These are phyloP conservation scores for Ramaria sp. DNA, from an alignment of 768 basidiomycete species.

Conservation along the genomic window DNA sequence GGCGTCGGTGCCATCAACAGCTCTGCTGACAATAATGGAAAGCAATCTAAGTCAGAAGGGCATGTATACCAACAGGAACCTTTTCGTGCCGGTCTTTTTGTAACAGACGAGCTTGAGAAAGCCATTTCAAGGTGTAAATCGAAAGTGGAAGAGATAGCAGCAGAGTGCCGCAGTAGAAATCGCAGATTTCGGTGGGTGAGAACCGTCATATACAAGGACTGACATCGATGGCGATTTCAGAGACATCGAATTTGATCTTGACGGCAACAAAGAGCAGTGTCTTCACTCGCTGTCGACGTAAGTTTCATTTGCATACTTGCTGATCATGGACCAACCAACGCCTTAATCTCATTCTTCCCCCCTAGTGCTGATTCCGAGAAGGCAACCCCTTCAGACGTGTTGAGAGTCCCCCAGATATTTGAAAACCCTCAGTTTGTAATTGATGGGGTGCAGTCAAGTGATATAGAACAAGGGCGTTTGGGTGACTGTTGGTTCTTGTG, in stretches of 20 bases:
- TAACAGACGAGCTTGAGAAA: slow-evolving; percentile 35
- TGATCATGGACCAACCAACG: background rate
- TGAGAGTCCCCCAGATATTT: slow-evolving; percentile 41
- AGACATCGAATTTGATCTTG: slow-evolving; percentile 47
- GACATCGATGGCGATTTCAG: slow-evolving; percentile 18
- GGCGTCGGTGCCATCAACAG: background rate
- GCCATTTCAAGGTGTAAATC: slow-evolving; percentile 36
- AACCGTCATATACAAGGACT: background rate
- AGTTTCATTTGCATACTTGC: background rate
- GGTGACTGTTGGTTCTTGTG: slow-evolving; percentile 48
- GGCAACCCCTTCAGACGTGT: slow-evolving; percentile 29
- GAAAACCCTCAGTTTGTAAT: slow-evolving; percentile 40
- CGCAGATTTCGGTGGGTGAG: slow-evolving; percentile 37
- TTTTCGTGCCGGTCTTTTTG: slow-evolving; percentile 28
- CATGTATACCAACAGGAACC: slow-evolving; percentile 9
- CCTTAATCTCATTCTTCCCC: too few species aligned
- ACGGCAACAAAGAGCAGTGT: slow-evolving; percentile 29
- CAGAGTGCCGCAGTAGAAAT: slow-evolving; percentile 36
- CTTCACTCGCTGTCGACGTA: slow-evolving; percentile 27
- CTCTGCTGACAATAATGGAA: background rate
- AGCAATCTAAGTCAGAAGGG: background rate
- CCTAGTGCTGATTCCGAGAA: slow-evolving; percentile 3
- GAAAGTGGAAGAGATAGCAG: slow-evolving; percentile 34
- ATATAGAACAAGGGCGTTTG: slow-evolving; percentile 38
- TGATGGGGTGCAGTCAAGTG: slow-evolving; percentile 31